Conservation (phyloP, 352 stramenopile genomes). For the Phytophthora gonapodyides region DNA sequence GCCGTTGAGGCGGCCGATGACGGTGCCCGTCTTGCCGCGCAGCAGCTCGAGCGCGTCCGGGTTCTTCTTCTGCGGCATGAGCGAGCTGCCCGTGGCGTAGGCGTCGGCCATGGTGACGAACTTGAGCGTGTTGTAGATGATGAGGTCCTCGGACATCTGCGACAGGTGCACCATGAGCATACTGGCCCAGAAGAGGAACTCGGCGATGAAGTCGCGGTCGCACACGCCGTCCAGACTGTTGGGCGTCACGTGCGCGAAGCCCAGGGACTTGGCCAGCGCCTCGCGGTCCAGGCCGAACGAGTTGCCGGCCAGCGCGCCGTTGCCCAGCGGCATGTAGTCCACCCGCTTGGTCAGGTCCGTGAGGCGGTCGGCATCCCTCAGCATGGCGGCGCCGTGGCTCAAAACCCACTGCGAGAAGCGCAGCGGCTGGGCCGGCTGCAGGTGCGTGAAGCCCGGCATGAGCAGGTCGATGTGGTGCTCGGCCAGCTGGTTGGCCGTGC, state of each 20-base stretch:
- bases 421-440: constrained; percentile 98
- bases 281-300: constrained; percentile 97
- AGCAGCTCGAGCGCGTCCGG: constrained; percentile 98
- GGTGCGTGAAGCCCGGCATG: constrained; percentile 98
- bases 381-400: constrained; percentile 93
- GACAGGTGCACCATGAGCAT: constrained; percentile 97
- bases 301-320: constrained; percentile 97
- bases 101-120: constrained; percentile 97
- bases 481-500: constrained; percentile 86
- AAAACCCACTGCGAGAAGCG: constrained; percentile 98
- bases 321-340: constrained; percentile 97
- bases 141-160: constrained; percentile 98
- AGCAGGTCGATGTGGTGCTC: constrained; percentile 95
- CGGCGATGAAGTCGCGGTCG: constrained; percentile 98
- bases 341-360: constrained; percentile 94
- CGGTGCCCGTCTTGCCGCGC: constrained; percentile 96
- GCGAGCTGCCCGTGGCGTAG: constrained; percentile 97
- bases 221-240: constrained; percentile 99
- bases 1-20: constrained; percentile 94
- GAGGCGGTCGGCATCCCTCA: constrained; percentile 94
- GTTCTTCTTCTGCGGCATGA: constrained; percentile 99
- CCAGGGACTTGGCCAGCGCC: constrained; percentile 93
- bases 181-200: constrained; percentile 98
- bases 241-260: constrained; percentile 92
- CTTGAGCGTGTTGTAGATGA: constrained; percentile 97